Conservation (phyloP, 495 filamentous ascomycete genomes). For the Neurospora sp. region DNA sequence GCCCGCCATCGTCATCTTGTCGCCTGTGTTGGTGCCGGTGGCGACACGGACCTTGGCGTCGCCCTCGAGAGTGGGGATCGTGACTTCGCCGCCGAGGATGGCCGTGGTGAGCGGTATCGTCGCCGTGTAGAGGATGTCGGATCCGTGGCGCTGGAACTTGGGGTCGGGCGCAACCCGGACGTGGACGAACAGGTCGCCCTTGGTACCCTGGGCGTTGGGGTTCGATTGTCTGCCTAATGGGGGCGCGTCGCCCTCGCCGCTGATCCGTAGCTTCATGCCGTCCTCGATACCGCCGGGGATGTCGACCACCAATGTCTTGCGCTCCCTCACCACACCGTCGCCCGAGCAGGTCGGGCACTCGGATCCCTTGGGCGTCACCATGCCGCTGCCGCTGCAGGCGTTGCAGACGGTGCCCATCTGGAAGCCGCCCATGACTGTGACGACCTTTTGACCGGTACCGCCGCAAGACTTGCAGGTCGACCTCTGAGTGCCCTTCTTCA, state of each 20-base stretch:
- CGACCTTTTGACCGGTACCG: constrained; percentile 77
- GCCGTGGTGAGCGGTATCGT: constrained; percentile 88
- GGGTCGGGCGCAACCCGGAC: constrained; percentile 75
- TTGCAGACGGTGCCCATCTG: constrained; percentile 88
- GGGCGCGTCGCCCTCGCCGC: constrained; percentile 78
- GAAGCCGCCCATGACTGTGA: constrained; percentile 85
- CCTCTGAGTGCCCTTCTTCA: constrained; percentile 70
- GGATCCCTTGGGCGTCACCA: constrained; percentile 59
- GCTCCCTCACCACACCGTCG: constrained; percentile 66
- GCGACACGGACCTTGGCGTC: constrained; percentile 80
- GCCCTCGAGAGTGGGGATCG: constrained; percentile 79
- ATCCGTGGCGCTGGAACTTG: constrained; percentile 74
- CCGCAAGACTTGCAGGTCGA: constrained; percentile 69
- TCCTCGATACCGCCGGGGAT: constrained; percentile 93
- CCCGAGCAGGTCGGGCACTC: constrained; percentile 73
- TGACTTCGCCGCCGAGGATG: constrained; percentile 79
- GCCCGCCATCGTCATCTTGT: constrained; percentile 73
- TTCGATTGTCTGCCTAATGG: constrained; percentile 53
- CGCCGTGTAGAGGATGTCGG: constrained; percentile 87
- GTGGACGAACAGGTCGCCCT: constrained; percentile 80
- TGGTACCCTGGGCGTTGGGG: constrained; percentile 46
- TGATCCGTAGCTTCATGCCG: constrained; percentile 78
- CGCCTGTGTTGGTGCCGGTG: constrained; percentile 86
- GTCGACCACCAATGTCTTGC: constrained; percentile 72
- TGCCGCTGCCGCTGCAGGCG: constrained; percentile 66